Percentiles rank a stretch among this genome's conserved stretches.
These are phyloP conservation scores for Trypanosoma congolense DNA, from an alignment of 208 protist species.

Conservation along the genomic window DNA sequence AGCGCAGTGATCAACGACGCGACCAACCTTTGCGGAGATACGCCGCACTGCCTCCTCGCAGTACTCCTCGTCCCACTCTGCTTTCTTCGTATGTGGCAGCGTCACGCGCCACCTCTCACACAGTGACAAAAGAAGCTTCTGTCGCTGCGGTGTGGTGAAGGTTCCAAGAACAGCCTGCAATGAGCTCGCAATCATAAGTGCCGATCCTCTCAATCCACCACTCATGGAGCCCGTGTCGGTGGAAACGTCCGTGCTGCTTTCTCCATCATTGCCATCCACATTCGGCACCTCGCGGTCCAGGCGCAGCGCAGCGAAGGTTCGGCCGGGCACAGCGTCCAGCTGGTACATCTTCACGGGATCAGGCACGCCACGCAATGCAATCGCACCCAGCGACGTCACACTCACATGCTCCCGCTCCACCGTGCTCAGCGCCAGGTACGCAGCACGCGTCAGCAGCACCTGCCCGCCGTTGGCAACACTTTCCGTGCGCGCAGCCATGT, in stretches of 20 bases:
- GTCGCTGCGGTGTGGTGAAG: background rate
- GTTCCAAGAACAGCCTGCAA: background rate
- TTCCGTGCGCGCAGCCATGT: constrained; percentile 5
- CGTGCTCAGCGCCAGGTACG: constrained; percentile 41
- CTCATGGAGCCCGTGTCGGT: background rate
- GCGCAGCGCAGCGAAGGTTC: constrained; percentile 27
- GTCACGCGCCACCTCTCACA: background rate
- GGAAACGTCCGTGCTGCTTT: background rate
- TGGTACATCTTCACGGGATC: constrained; percentile 46
- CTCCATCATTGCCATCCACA: background rate
- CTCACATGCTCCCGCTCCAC: constrained; percentile 14
- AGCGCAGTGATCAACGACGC: background rate
- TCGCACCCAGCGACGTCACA: constrained; percentile 16
- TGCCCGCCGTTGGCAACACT: constrained; percentile 3
- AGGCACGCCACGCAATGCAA: constrained; percentile 43
- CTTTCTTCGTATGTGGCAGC: background rate
- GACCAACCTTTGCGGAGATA: constrained; percentile 1
- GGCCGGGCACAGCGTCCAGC: constrained; percentile 35
- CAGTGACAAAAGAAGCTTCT: background rate
- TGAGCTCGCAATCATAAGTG: background rate
- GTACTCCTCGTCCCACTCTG: constrained; percentile 2
- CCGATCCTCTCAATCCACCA: background rate
- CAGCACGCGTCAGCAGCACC: constrained; percentile 6
- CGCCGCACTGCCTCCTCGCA: background rate
- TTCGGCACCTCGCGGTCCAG: constrained; percentile 44